Conservation (phyloP, 164 flowering plant species). For the Buxus sempervirens region DNA sequence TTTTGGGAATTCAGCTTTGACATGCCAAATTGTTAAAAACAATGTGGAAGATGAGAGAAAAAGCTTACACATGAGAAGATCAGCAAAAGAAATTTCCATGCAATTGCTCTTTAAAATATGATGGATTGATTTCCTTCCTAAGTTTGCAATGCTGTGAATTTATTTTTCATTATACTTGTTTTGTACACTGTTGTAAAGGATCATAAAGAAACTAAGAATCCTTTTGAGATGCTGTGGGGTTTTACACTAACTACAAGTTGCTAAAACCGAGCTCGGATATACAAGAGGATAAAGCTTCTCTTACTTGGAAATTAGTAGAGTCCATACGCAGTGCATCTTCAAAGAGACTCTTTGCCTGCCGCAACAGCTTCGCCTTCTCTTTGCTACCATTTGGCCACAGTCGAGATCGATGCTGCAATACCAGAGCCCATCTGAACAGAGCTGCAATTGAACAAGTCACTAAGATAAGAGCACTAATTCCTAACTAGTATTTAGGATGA, state of each 20-base stretch:
- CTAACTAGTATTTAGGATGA: too few relatives aligned
- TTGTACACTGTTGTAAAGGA: too few relatives aligned
- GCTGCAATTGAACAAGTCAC: constrained; percentile 42
- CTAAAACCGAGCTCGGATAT: constrained; percentile 52
- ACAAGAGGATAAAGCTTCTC: constrained; percentile 67
- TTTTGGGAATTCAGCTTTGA: too few relatives aligned
- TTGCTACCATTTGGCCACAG: constrained; percentile 54
- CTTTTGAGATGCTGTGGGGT: neutral
- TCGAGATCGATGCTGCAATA: constrained; percentile 78
- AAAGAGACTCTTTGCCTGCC: constrained; percentile 78
- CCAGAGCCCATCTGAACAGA: constrained; percentile 81
- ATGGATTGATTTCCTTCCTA: too few relatives aligned
- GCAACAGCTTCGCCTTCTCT: constrained; percentile 76
- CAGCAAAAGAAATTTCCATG: too few relatives aligned
- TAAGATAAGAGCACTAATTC: neutral
- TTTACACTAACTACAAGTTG: constrained; percentile 8
- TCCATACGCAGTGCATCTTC: constrained; percentile 82
- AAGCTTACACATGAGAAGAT: too few relatives aligned
- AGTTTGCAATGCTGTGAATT: too few relatives aligned
- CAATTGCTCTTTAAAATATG: too few relatives aligned
- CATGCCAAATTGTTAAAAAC: too few relatives aligned
- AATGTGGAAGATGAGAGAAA: too few relatives aligned
- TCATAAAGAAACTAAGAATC: too few relatives aligned
- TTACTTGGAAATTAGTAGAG: constrained; percentile 53
- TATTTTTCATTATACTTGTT: too few relatives aligned